A percentile compares a stretch with the other conserved stretches of the same genome.
Evolutionary conservation across 1,284 basidiomycete species (phyloP).

Genomic region (Ceratobasidium sp.): DNA sequence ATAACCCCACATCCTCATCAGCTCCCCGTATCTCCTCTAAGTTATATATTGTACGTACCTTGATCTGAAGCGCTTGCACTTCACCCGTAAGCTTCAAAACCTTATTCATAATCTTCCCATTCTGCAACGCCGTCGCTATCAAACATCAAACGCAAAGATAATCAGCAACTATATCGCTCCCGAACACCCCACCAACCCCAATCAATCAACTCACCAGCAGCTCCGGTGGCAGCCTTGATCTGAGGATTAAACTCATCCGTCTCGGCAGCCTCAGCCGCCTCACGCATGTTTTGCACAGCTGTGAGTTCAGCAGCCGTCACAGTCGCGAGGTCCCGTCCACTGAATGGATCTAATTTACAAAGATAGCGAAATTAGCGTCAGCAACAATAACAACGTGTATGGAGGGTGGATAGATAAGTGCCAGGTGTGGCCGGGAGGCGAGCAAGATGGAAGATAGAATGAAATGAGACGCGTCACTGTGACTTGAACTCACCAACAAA

Average conservation of each 20-base stretch:
- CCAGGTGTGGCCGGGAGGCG: no score
- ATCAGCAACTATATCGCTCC: no score
- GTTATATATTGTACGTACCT: slow-evolving; percentile 1
- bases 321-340: slow-evolving; percentile 57
- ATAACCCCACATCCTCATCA: slow-evolving; percentile 10
- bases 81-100: slow-evolving; percentile 3
- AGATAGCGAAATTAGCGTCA: background rate
- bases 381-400: no score
- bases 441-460: no score
- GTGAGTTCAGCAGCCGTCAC: slow-evolving; percentile 53
- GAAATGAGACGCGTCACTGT: no score
- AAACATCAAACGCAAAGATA: no score
- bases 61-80: background rate
- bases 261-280: slow-evolving; percentile 63
- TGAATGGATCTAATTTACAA: slow-evolving; percentile 60
- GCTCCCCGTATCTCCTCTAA: background rate
- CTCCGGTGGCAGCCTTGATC: slow-evolving; percentile 62
- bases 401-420: no score
- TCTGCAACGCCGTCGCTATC: background rate
- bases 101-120: slow-evolving; percentile 14
- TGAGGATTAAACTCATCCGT: slow-evolving; percentile 62
- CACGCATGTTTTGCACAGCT: slow-evolving; percentile 63
- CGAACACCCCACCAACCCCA: background rate
- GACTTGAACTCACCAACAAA: background rate
- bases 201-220: slow-evolving; percentile 52